These are phyloP conservation scores for Thielaviopsis musarum DNA, from an alignment of 2,329 filamentous ascomycete genomes.

Conservation along the genomic window DNA sequence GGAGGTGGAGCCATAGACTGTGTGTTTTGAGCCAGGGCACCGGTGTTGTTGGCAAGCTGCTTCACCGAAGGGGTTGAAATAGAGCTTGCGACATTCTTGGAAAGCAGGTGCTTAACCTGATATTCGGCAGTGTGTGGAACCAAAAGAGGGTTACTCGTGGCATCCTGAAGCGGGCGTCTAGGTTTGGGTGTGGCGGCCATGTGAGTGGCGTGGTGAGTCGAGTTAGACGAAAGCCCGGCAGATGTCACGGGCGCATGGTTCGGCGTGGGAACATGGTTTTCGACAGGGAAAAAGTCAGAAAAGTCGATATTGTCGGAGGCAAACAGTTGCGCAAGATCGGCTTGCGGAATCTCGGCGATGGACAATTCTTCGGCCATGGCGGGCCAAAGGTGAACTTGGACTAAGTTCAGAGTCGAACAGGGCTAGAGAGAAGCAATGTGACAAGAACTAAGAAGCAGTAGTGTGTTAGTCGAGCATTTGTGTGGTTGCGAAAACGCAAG, in stretches of 20 bases:
- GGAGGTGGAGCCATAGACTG: conserved; percentile 45
- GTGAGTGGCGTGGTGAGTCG: not conserved
- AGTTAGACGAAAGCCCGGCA: not conserved
- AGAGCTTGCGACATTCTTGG: not conserved
- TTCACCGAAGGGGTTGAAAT: not conserved
- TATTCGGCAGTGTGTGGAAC: not conserved
- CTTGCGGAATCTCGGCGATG: not conserved
- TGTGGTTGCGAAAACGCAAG: not conserved
- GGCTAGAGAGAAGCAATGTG: not conserved
- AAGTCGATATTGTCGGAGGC: not conserved
- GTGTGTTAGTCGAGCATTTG: not conserved
- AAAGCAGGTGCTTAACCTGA: not conserved
- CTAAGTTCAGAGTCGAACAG: not conserved
- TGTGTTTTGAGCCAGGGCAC: not conserved
- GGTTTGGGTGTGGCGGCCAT: not conserved
- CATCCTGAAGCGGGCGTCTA: not conserved
- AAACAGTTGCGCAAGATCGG: not conserved
- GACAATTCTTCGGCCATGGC: not conserved
- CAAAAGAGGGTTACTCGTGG: not conserved
- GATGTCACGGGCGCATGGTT: not conserved
- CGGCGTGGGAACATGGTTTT: not conserved
- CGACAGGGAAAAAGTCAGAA: not conserved
- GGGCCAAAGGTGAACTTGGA: not conserved
- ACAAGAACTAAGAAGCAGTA: not conserved
- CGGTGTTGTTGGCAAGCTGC: not conserved